phyloP scores from a whole-genome alignment of 2,329 filamentous ascomycete species.

The Microdochium trichocladiopsis region DNA sequence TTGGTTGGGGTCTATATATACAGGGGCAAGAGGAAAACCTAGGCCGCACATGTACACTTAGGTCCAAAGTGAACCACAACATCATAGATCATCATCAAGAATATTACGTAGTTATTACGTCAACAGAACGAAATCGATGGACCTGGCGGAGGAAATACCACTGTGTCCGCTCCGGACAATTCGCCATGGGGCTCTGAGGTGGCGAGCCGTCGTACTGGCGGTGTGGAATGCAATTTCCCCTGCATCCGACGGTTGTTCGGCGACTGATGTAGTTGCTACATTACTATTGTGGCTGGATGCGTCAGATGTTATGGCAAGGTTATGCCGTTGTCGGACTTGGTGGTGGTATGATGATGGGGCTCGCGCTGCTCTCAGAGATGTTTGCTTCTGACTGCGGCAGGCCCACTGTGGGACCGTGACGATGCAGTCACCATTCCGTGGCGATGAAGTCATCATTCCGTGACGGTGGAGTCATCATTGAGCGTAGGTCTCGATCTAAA shows the following conservation, averaged over 20 bases:
- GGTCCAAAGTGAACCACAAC: no score
- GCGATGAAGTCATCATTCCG: no score
- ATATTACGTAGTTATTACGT: no score
- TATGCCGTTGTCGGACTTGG: background rate
- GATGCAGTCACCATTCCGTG: background rate
- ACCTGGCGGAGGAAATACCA: no score
- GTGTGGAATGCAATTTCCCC: background rate
- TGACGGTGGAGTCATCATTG: background rate
- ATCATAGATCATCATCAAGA: no score
- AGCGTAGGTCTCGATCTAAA: background rate
- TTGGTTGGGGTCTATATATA: background rate
- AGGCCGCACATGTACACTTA: no score
- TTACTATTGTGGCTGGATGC: background rate
- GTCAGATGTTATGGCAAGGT: background rate
- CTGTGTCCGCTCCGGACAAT: background rate
- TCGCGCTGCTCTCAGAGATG: background rate
- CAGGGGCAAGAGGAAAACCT: no score
- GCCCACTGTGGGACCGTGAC: background rate
- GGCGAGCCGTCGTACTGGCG: background rate
- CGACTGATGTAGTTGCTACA: background rate
- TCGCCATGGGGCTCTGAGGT: background rate
- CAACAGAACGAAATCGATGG: no score
- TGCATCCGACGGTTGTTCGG: background rate
- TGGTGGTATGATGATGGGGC: background rate
- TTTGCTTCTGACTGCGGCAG: background rate